Evolutionary conservation across 768 basidiomycete genomes (phyloP).

Genomic region (Crepidotus variabilis): DNA sequence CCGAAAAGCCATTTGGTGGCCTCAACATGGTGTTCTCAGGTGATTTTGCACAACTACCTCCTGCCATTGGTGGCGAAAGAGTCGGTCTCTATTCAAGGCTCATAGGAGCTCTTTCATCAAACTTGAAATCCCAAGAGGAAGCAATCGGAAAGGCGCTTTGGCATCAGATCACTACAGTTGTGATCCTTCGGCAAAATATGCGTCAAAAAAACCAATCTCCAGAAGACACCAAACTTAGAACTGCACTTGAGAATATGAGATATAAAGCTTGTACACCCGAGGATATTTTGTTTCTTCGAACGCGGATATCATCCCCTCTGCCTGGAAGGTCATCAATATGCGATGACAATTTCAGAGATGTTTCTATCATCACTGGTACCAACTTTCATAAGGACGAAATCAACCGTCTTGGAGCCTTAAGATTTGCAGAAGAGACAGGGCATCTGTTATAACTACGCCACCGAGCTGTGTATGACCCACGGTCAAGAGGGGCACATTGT

Average conservation of each 20-base stretch:
- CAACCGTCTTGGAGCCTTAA: slow-evolving; percentile 20
- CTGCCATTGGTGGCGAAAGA: slow-evolving; percentile 15
- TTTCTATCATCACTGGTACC: slow-evolving; percentile 27
- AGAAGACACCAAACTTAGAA: slow-evolving; percentile 23
- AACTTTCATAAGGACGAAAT: slow-evolving; percentile 28
- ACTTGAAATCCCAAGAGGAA: not conserved
- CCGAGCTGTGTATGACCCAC: slow-evolving; percentile 29
- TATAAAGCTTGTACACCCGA: slow-evolving; percentile 18
- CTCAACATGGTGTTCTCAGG: slow-evolving; percentile 39
- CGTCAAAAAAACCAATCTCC: not conserved
- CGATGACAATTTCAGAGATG: slow-evolving; percentile 19
- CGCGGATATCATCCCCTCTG: slow-evolving; percentile 14
- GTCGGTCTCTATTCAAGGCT: not conserved
- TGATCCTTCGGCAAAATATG: slow-evolving; percentile 2
- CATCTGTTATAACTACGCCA: slow-evolving; percentile 27
- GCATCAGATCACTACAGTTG: slow-evolving; percentile 8
- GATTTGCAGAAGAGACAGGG: slow-evolving; percentile 27
- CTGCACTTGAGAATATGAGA: slow-evolving; percentile 25
- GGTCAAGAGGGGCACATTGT: slow-evolving; percentile 26
- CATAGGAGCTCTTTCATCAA: not conserved
- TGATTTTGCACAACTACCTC: slow-evolving; percentile 43
- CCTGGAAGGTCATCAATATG: not conserved
- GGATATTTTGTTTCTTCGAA: slow-evolving; percentile 23
- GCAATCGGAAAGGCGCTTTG: slow-evolving; percentile 1
- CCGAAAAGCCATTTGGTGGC: slow-evolving; percentile 27